Evolutionary conservation across 148 eudicot species (phyloP), one percentile per base, ranked within the genome.

Genomic region (Pharnaceum exiguum): DNA sequence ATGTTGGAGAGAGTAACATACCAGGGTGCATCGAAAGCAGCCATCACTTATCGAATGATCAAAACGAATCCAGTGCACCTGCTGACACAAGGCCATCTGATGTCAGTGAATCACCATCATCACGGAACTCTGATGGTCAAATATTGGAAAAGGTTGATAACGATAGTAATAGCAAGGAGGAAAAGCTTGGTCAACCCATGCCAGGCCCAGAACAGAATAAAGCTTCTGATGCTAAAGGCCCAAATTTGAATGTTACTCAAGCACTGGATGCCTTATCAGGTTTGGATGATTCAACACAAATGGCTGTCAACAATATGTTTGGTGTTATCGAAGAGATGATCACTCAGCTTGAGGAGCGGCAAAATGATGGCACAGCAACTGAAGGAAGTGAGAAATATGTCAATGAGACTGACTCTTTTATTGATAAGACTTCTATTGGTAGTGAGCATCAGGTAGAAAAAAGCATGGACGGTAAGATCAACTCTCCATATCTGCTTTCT

Each of bases 231-330:
- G 23, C 74, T 46, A 72, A 65, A 51, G 45, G 75, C 43, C 66
- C 84, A 31, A 49, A 48, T 46, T 89, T 93, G 67, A 66, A 44
- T 63, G 87, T 83, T 63, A 59, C 95, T 65, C 82, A 86, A 69
- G 96, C 95, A 71, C 77, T 93, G 0, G 89, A 83, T 66, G 84
- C 91, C 55, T 75, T 93, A 37, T 67, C 89, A 17, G 95, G 89
- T 12, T 66, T 93, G 60, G 99, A 93, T 66, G 96, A 93, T 76
- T 89, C 99, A 21, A 93, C 96, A 23, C 99, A 93, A 67, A 69
- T 76, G 72, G 99, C 99, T 67, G 96, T 93, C 57, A 86, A 83
- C 53, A 89, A 89, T 67, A 95, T 93, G 3, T 89, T 89, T 66
- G 73, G 83, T 78, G 99, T 80, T 36, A 65, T 93, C 57, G 99